Evolutionary conservation across 495 filamentous ascomycete species (phyloP).

Genomic region (Xylaria curta): DNA sequence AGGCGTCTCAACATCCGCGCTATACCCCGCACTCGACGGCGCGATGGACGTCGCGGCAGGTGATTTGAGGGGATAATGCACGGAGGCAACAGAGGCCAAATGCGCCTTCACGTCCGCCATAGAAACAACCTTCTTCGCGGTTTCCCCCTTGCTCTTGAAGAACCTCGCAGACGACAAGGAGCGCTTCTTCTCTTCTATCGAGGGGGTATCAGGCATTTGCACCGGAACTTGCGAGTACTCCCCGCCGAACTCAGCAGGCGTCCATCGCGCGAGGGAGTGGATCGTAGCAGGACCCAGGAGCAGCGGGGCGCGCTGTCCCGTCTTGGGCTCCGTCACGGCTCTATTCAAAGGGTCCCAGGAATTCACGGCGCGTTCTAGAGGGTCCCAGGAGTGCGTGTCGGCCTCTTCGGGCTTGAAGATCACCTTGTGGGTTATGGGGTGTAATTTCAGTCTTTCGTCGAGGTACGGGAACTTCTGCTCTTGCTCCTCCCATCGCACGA

Average conservation of each 20-base stretch:
- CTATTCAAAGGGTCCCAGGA: constrained; percentile 33
- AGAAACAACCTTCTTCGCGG: neutral
- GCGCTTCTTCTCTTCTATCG: constrained; percentile 30
- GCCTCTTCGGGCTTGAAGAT: constrained; percentile 7
- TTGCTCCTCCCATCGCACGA: constrained; percentile 31
- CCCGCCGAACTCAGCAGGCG: neutral
- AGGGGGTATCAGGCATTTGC: constrained; percentile 17
- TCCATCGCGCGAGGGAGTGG: constrained; percentile 30
- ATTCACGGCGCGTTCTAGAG: constrained; percentile 11
- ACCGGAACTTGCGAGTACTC: constrained; percentile 26
- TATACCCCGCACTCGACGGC: no score
- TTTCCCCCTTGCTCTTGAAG: neutral
- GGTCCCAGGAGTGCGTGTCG: constrained; percentile 29
- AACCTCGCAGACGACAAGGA: constrained; percentile 20
- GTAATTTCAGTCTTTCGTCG: constrained; percentile 15
- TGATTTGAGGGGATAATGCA: constrained; percentile 21
- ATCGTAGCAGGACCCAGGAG: constrained; percentile 26
- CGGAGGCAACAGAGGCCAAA: neutral
- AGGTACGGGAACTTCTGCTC: constrained; percentile 32
- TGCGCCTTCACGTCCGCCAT: neutral
- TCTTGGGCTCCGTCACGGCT: constrained; percentile 22
- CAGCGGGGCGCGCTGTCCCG: constrained; percentile 14
- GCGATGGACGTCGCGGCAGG: constrained; percentile 2
- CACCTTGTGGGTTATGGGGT: neutral
- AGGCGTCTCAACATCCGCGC: neutral